Conservation (phyloP, 371 early-diverging fungal species). For the Saksenaea vasiformis region DNA sequence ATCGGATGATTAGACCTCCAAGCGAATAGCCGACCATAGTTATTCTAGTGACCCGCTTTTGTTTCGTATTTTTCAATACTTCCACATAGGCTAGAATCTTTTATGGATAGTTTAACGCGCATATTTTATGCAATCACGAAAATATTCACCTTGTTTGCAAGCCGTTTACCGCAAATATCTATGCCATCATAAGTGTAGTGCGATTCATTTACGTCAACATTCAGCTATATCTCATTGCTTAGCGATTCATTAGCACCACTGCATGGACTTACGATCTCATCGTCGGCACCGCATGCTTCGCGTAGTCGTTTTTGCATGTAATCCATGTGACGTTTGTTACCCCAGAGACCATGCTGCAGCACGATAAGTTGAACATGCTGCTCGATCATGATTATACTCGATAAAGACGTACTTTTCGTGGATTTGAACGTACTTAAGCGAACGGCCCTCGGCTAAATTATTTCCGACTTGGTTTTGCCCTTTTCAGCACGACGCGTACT, state of each 20-base stretch:
- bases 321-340: slow-evolving; percentile 56
- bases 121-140: background rate
- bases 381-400: background rate
- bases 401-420: background rate
- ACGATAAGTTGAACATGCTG: slow-evolving; percentile 40
- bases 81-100: slow-evolving; percentile 5
- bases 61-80: too few species aligned
- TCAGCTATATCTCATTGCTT: slow-evolving; percentile 45
- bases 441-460: background rate
- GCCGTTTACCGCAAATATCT: slow-evolving; percentile 65
- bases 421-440: background rate
- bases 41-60: slow-evolving; percentile 50
- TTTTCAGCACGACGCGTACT: background rate
- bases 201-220: slow-evolving; percentile 52
- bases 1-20: slow-evolving; percentile 79
- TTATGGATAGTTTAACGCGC: background rate
- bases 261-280: slow-evolving; percentile 34
- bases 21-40: slow-evolving; percentile 81
- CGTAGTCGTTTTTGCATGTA: slow-evolving; percentile 42
- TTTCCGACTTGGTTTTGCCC: background rate
- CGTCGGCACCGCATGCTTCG: slow-evolving; percentile 26
- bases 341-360: slow-evolving; percentile 72
- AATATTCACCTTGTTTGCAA: slow-evolving; percentile 40
- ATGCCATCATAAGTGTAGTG: slow-evolving; percentile 70
- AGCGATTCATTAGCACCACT: background rate